phyloP scores from a whole-genome alignment of 108 stramenopile genomes.

The Bacterosira constricta region DNA sequence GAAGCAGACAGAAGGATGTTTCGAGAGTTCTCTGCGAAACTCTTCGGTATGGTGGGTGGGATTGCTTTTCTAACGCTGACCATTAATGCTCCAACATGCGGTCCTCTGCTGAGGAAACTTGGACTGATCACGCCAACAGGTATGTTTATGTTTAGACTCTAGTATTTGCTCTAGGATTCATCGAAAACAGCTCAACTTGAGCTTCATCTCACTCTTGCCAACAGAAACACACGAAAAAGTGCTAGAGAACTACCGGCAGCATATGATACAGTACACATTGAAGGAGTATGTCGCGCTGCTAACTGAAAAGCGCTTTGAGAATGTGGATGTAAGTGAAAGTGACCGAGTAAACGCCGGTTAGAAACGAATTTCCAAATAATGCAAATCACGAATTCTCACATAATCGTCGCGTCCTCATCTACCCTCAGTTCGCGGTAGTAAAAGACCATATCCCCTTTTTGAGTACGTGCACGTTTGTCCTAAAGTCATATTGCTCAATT shows the following conservation, averaged over 20 bases:
- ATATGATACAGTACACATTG: constrained; percentile 18
- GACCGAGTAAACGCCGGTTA: too few relatives aligned
- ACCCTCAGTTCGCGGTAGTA: neutral
- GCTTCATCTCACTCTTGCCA: constrained; percentile 19
- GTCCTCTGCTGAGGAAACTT: constrained; percentile 33
- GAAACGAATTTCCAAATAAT: too few relatives aligned
- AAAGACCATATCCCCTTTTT: constrained; percentile 14
- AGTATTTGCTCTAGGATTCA: neutral
- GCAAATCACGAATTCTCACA: too few relatives aligned
- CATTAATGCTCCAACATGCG: constrained; percentile 54
- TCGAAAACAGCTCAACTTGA: constrained; percentile 40
- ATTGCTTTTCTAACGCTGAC: constrained; percentile 66
- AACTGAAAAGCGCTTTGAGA: constrained; percentile 47
- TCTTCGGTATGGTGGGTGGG: constrained; percentile 49
- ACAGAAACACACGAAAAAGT: constrained; percentile 22
- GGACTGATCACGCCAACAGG: constrained; percentile 13
- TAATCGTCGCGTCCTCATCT: too few relatives aligned
- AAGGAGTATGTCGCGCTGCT: constrained; percentile 46
- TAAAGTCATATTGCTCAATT: neutral
- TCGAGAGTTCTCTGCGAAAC: neutral
- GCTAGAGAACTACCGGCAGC: constrained; percentile 17
- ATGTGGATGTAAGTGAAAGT: too few relatives aligned
- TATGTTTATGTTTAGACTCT: neutral
- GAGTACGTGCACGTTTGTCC: neutral
- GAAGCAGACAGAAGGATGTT: neutral